phyloP scores from a whole-genome alignment of 1,139 yeast species.

The Spathaspora sp. region DNA sequence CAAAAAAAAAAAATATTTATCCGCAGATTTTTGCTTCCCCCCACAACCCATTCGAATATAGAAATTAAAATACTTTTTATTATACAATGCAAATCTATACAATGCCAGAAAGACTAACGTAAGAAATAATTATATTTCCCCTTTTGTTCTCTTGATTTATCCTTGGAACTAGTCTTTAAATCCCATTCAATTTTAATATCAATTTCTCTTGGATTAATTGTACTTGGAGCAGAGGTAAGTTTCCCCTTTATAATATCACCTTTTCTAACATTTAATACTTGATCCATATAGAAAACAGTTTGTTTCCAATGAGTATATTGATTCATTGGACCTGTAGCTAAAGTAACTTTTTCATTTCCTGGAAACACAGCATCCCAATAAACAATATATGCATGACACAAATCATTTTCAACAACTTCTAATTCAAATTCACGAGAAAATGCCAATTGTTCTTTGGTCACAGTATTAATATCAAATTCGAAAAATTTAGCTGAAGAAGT shows the following conservation, averaged over 20 bases:
- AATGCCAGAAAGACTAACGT: conserved; percentile 37
- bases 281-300: conserved; percentile 87
- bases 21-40: too few species aligned
- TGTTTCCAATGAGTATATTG: conserved; percentile 96
- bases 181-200: conserved; percentile 67
- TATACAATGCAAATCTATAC: conserved; percentile 1
- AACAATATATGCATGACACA: conserved; percentile 83
- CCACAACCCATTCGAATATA: neutral
- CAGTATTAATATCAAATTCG: conserved; percentile 87
- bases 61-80: neutral
- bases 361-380: conserved; percentile 95
- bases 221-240: conserved; percentile 75
- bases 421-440: conserved; percentile 68
- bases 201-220: conserved; percentile 77
- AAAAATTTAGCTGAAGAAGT: conserved; percentile 71
- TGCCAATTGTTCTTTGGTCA: conserved; percentile 76
- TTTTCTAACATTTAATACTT: conserved; percentile 72
- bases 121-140: conserved; percentile 66
- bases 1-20: too few species aligned
- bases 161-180: conserved; percentile 54
- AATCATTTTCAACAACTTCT: conserved; percentile 74
- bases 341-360: conserved; percentile 59
- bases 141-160: conserved; percentile 50
- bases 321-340: conserved; percentile 81
- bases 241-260: conserved; percentile 77